Evolutionary conservation across 306 rosid genomes (phyloP).

Genomic region (Prunus davidiana): DNA sequence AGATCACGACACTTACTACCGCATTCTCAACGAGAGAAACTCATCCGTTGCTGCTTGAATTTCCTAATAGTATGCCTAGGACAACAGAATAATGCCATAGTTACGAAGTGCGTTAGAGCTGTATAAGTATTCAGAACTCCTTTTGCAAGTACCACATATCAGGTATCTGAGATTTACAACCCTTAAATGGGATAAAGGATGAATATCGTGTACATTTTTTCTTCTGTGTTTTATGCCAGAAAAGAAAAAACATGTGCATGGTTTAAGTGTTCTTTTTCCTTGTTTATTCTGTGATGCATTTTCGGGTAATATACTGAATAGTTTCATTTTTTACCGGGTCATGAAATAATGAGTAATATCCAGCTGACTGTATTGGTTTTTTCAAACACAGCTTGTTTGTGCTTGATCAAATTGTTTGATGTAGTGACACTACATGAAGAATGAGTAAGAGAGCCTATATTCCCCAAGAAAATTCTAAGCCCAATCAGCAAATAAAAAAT

Average conservation of each 20-base stretch:
- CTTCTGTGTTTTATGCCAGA: not conserved
- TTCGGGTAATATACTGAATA: not conserved
- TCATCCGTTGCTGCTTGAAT: conserved; percentile 54
- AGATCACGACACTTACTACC: conserved; percentile 67
- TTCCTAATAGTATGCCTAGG: not conserved
- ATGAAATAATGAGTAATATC: not conserved
- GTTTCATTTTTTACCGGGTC: not conserved
- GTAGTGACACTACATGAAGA: too few species aligned
- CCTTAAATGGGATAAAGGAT: not conserved
- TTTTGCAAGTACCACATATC: not conserved
- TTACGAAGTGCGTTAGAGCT: not conserved
- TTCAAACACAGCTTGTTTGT: not conserved
- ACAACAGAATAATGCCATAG: not conserved
- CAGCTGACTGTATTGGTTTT: too few species aligned
- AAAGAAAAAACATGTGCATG: not conserved
- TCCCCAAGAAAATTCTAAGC: too few species aligned
- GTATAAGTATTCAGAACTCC: not conserved
- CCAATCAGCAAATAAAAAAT: too few species aligned
- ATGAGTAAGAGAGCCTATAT: too few species aligned
- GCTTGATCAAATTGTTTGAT: not conserved
- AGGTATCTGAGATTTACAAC: not conserved
- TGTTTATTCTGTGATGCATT: not conserved
- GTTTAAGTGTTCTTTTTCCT: not conserved
- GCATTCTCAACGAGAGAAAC: conserved; percentile 71
- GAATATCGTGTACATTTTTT: not conserved